phyloP scores from a whole-genome alignment of 768 basidiomycete genomes.

The Hericium rajendrae region DNA sequence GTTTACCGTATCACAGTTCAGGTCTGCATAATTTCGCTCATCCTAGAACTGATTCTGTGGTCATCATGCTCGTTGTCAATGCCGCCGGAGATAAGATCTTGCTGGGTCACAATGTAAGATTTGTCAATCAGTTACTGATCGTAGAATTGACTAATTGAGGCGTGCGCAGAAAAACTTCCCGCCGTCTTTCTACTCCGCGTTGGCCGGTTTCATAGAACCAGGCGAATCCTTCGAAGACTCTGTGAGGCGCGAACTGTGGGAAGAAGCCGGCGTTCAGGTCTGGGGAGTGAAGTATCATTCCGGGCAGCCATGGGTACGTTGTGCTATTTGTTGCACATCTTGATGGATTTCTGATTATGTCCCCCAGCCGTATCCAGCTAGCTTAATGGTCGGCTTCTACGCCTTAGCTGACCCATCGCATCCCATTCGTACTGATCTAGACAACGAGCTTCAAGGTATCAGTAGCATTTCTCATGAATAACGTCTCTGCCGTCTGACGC shows the following conservation, averaged over 20 bases:
- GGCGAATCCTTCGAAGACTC: slow-evolving; percentile 94
- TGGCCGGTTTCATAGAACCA: slow-evolving; percentile 92
- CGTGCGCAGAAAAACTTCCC: slow-evolving; percentile 50
- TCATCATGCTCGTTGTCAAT: slow-evolving; percentile 84
- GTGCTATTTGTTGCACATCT: neutral
- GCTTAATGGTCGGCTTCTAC: slow-evolving; percentile 86
- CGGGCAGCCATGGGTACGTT: slow-evolving; percentile 72
- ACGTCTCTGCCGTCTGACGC: neutral
- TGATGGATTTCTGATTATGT: neutral
- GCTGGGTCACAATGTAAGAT: slow-evolving; percentile 73
- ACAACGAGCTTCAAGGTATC: slow-evolving; percentile 88
- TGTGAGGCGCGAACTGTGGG: slow-evolving; percentile 87
- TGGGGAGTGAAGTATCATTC: slow-evolving; percentile 81
- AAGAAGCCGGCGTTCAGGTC: slow-evolving; percentile 88
- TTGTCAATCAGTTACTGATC: neutral
- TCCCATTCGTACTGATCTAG: slow-evolving; percentile 75
- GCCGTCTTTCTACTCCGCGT: slow-evolving; percentile 70
- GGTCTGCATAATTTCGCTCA: slow-evolving; percentile 84
- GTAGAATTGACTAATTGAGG: neutral
- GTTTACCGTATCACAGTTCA: slow-evolving; percentile 33
- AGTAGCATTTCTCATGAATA: neutral
- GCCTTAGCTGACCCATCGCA: slow-evolving; percentile 66
- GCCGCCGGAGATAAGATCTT: slow-evolving; percentile 75
- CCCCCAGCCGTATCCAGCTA: slow-evolving; percentile 78
- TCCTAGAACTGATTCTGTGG: slow-evolving; percentile 78